Conservation (phyloP, 176 grass and related monocot genomes). For the Bolboschoenus planiculmis region DNA sequence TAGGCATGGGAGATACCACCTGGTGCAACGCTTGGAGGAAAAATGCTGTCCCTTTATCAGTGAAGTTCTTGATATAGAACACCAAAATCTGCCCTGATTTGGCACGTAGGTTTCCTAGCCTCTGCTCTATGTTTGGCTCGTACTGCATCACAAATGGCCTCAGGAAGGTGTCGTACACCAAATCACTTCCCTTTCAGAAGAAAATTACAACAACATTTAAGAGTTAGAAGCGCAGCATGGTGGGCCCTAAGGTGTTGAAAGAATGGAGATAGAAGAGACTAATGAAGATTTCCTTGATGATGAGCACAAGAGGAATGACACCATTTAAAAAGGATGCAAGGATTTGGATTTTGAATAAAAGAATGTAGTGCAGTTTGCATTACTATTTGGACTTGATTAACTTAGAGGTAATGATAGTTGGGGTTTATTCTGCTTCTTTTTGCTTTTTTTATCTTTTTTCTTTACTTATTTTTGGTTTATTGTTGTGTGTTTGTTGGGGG, state of each 20-base stretch:
- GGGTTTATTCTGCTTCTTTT: not conserved
- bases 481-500: no score
- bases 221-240: not conserved
- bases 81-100: conserved; percentile 67
- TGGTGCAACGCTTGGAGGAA: conserved; percentile 66
- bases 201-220: conserved; percentile 1
- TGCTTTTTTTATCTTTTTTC: not conserved
- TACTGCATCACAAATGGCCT: conserved; percentile 92
- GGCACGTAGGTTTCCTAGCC: conserved; percentile 51
- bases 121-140: conserved; percentile 88
- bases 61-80: conserved; percentile 82
- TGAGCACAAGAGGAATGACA: not conserved
- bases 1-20: conserved; percentile 53
- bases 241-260: not conserved
- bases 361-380: not conserved
- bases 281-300: not conserved
- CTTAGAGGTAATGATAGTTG: not conserved
- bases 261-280: not conserved
- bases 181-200: conserved; percentile 65
- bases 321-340: not conserved
- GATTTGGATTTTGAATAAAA: not conserved
- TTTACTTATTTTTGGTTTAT: no score
- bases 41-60: conserved; percentile 65
- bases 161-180: conserved; percentile 82
- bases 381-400: not conserved